A percentile compares a stretch with the other conserved stretches of the same genome.
Evolutionary conservation across 805 yeast species (phyloP).

Genomic region (Candida tibetensis): DNA sequence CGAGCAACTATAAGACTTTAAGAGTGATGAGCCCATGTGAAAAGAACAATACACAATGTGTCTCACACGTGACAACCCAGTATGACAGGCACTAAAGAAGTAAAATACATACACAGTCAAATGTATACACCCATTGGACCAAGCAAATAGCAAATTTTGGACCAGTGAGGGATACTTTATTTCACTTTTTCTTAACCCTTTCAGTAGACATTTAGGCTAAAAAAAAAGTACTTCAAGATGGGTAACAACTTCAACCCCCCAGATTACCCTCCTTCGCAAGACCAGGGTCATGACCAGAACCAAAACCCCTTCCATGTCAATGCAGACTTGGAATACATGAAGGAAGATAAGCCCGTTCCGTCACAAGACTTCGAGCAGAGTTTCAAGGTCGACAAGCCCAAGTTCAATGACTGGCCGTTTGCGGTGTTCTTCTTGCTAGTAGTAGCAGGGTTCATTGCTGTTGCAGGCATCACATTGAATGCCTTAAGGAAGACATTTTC

Average conservation of each 20-base stretch:
- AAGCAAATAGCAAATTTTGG: no score
- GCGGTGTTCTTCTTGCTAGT: constrained; percentile 48
- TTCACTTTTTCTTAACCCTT: no score
- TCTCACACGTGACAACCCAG: no score
- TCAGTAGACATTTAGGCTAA: no score
- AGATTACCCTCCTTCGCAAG: constrained; percentile 6
- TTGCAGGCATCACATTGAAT: constrained; percentile 66
- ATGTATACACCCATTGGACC: no score
- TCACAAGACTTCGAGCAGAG: constrained; percentile 57
- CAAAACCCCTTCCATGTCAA: constrained; percentile 12
- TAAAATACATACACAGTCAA: no score
- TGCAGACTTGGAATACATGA: constrained; percentile 31
- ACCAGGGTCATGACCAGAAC: not conserved
- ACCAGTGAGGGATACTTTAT: no score
- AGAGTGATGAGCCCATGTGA: no score
- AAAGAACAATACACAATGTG: no score
- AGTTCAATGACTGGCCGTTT: constrained; percentile 70
- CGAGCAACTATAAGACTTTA: no score
- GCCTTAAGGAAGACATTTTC: constrained; percentile 58
- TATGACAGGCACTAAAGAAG: no score
- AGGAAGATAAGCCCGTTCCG: constrained; percentile 31
- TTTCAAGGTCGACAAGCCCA: constrained; percentile 62
- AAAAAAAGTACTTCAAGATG: no score
- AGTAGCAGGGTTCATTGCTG: constrained; percentile 63
- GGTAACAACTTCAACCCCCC: constrained; percentile 1